Percentiles rank a stretch among this genome's conserved stretches.
These are phyloP conservation scores for Paralagenidium karlingii DNA, from an alignment of 352 stramenopile species.

Conservation along the genomic window DNA sequence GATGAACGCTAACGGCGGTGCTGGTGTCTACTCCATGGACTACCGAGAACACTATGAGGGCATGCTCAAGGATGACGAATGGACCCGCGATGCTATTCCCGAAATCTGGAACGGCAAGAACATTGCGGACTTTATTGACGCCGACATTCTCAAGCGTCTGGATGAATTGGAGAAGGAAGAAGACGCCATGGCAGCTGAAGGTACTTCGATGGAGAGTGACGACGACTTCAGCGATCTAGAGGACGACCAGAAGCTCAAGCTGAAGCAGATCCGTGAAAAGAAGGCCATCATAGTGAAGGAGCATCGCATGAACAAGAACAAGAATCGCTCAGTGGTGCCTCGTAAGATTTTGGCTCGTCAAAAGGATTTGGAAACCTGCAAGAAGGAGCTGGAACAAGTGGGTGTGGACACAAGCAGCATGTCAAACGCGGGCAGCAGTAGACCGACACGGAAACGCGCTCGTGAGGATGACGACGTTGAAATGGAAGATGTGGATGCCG, in stretches of 20 bases:
- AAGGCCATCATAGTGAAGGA: conserved; percentile 73
- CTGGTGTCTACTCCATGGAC: conserved; percentile 96
- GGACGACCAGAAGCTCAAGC: conserved; percentile 91
- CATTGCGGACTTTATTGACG: conserved; percentile 98
- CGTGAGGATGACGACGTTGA: conserved; percentile 76
- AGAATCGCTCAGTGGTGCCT: conserved; percentile 86
- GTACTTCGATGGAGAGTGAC: conserved; percentile 81
- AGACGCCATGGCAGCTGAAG: conserved; percentile 87
- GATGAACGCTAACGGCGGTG: conserved; percentile 93
- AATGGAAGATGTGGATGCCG: conserved; percentile 77
- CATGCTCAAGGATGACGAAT: conserved; percentile 93
- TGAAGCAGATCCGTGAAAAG: conserved; percentile 70
- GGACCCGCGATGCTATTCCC: conserved; percentile 94
- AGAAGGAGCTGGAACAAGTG: conserved; percentile 85
- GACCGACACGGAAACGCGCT: conserved; percentile 73
- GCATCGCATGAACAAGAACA: conserved; percentile 91
- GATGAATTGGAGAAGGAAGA: conserved; percentile 95
- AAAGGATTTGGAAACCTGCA: conserved; percentile 64
- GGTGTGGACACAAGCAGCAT: conserved; percentile 87
- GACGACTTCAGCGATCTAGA: conserved; percentile 87
- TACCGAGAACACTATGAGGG: conserved; percentile 96
- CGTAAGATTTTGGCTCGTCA: conserved; percentile 77
- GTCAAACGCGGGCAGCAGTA: conserved; percentile 80
- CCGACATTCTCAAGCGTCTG: conserved; percentile 96
- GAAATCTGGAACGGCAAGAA: conserved; percentile 99